phyloP scores from a whole-genome alignment of 305 asterid species.

The Fraxinus sp. region DNA sequence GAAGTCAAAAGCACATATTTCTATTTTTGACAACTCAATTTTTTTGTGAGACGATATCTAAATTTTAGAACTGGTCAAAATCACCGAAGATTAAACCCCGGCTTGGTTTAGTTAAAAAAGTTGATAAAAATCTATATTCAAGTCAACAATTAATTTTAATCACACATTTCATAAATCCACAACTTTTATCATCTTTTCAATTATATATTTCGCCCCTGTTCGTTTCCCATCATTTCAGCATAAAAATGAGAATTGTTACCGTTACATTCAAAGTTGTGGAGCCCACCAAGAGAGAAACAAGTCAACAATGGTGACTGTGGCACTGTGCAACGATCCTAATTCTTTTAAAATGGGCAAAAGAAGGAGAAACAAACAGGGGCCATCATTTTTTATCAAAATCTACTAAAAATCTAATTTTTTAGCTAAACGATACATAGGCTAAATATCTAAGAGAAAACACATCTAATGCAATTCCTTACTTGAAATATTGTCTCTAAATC shows the following conservation, averaged over 20 bases:
- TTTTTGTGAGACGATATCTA: background rate
- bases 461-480: background rate
- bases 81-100: background rate
- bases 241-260: no score
- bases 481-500: background rate
- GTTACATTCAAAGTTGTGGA: no score
- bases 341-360: no score
- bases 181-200: background rate
- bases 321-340: no score
- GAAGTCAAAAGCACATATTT: background rate
- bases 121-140: background rate
- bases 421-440: background rate
- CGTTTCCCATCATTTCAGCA: no score
- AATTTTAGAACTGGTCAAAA: background rate
- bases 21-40: background rate
- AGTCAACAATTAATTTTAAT: background rate
- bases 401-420: background rate
- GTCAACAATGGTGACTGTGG: no score
- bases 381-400: background rate
- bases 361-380: no score
- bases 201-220: no score
- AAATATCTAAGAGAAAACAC: background rate
- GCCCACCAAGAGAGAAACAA: no score
- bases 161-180: background rate
- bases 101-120: background rate